These are phyloP conservation scores for Aspergillus sp. DNA, from an alignment of 2,329 filamentous ascomycete genomes.

Conservation along the genomic window DNA sequence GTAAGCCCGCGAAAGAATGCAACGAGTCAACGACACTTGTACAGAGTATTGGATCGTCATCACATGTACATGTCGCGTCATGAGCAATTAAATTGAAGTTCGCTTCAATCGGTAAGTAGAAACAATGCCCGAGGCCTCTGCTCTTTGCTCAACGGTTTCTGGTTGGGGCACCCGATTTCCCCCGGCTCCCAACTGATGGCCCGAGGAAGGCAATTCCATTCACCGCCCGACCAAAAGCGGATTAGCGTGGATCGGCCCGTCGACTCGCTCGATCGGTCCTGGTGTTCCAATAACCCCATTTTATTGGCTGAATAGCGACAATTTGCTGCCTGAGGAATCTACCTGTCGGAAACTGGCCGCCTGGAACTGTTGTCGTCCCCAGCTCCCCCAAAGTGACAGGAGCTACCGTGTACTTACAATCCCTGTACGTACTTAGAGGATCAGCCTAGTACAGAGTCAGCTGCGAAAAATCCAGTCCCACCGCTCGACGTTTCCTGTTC, in stretches of 20 bases:
- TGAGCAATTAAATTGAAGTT: neutral
- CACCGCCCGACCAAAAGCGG: slow-evolving; percentile 9
- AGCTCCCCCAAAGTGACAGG: slow-evolving; percentile 1
- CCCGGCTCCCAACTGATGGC: slow-evolving; percentile 22
- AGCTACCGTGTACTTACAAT: slow-evolving; percentile 12
- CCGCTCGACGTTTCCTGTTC: slow-evolving; percentile 8
- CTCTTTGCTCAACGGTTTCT: slow-evolving; percentile 12
- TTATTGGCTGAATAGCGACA: neutral
- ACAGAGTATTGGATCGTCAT: no score
- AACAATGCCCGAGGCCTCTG: neutral
- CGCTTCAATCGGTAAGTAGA: neutral
- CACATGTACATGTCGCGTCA: no score
- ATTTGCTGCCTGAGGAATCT: no score
- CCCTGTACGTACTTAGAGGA: slow-evolving; percentile 3
- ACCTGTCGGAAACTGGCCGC: no score
- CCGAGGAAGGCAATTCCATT: slow-evolving; percentile 9
- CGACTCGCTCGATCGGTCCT: neutral
- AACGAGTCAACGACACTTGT: no score
- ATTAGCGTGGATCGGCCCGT: slow-evolving; percentile 6
- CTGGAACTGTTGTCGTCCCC: neutral
- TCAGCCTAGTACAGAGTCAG: neutral
- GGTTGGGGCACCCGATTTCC: slow-evolving; percentile 22
- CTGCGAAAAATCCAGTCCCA: slow-evolving; percentile 9
- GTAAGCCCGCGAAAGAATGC: no score
- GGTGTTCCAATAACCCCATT: neutral